These are phyloP conservation scores for Pleurotus giganteus DNA, from an alignment of 768 basidiomycete species.

Conservation along the genomic window DNA sequence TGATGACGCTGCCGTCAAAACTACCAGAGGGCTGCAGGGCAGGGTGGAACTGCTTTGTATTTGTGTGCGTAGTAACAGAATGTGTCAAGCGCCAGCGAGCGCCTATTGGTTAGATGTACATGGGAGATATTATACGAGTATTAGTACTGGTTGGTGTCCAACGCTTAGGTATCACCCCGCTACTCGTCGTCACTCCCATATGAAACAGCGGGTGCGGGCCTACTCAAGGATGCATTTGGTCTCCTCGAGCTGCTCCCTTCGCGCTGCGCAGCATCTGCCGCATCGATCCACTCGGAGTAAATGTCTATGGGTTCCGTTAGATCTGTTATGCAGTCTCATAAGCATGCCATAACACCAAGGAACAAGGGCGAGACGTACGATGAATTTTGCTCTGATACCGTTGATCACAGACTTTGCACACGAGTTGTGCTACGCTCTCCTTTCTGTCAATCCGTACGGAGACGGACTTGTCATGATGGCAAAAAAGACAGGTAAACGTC, in stretches of 20 bases:
- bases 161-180: slow-evolving; percentile 8
- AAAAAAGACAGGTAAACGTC: slow-evolving; percentile 84
- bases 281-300: slow-evolving; percentile 91
- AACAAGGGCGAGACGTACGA: slow-evolving; percentile 40
- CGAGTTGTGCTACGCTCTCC: slow-evolving; percentile 77
- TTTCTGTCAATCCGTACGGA: slow-evolving; percentile 84
- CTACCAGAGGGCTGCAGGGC: too few species aligned
- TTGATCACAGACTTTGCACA: slow-evolving; percentile 85
- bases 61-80: slow-evolving; percentile 11
- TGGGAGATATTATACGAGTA: too few species aligned
- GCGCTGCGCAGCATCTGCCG: slow-evolving; percentile 77
- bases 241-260: slow-evolving; percentile 50
- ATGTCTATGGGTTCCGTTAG: slow-evolving; percentile 87
- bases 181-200: slow-evolving; percentile 52
- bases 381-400: slow-evolving; percentile 86
- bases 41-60: too few species aligned
- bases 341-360: slow-evolving; percentile 2
- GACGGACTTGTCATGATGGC: slow-evolving; percentile 88
- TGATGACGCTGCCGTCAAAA: too few species aligned
- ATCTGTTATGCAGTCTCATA: slow-evolving; percentile 41
- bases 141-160: too few species aligned
- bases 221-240: slow-evolving; percentile 51
- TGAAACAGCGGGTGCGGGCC: slow-evolving; percentile 43
- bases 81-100: neutral
- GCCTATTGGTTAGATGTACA: neutral